Base-by-base conservation (phyloP, 2,329 filamentous ascomycete genomes). In the Cadophora malorum region DNA sequence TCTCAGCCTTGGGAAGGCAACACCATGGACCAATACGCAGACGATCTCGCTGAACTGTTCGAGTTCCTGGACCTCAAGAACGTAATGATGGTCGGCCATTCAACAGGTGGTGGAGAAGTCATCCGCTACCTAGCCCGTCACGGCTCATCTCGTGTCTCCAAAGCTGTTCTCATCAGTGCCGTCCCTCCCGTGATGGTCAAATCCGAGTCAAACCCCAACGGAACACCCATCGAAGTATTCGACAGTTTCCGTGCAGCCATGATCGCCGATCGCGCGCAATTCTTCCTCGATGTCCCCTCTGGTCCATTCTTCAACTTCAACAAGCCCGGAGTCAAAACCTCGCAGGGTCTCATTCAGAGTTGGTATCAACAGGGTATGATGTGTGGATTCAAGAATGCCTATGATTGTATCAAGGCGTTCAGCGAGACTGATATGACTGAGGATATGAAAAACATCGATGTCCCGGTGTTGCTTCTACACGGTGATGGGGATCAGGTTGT, bases 41-140 rank as follows among this genome's bases (percentile, higher is more conserved):
- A 80, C 58, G 80, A 81, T 64, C 76, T 81, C 1, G 28, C 74
- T 33, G 72, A 77, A 64, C 74, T 81, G 0, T 78, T 81, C 61
- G 76, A 76, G 35, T 69, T 79, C 50, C 77, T 80, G 1, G 71
- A 79, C n/a, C 67, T 80, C 16, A 76, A 76, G 49, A 70, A 79
- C 50, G 76, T 74, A 21, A 74, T 77, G 65, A 76, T 81, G 73
- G 78, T 80, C 4, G 79, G 79, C 2, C 79, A 80, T 63, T 81
- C 79, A 3, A 80, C 79, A 4, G 80, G 80, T 8, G 81, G 81
- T 33, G 81, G 81, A 41, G 81, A 82, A 70, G 79, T 82, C 1
- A 74, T 78, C 3, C 76, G 76, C 52, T 79, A 77, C 65, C 70
- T 79, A 7, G 77, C 75, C 12, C 76, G 77, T 10, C 75, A 79